Conservation (phyloP, 164 flowering plant species). For the Umbilicus rupestris region DNA sequence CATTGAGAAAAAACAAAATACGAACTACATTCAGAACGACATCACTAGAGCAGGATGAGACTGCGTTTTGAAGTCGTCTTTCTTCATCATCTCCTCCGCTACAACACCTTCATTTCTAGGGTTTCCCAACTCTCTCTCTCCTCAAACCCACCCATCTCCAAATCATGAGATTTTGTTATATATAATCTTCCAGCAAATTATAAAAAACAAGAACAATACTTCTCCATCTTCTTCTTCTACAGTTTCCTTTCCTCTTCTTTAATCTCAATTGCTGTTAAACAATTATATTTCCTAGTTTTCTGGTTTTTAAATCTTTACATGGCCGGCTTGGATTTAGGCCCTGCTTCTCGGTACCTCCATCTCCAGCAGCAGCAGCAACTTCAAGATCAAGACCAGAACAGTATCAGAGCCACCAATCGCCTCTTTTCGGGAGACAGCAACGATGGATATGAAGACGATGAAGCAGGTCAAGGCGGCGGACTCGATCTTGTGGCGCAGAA, state of each 20-base stretch:
- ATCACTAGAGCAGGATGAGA: not conserved
- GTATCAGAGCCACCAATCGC: not conserved
- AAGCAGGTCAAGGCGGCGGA: constrained; percentile 19
- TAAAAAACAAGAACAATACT: not conserved
- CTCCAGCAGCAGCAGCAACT: constrained; percentile 32
- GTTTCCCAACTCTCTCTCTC: not conserved
- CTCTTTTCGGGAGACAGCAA: constrained; percentile 23
- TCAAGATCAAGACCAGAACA: not conserved
- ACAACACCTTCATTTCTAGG: constrained; percentile 4
- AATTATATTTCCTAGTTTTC: constrained; percentile 17
- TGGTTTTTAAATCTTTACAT: constrained; percentile 26
- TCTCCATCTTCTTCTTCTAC: not conserved
- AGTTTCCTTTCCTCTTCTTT: constrained; percentile 8
- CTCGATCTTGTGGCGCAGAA: constrained; percentile 26
- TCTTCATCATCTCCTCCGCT: not conserved
- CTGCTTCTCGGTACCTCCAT: constrained; percentile 46
- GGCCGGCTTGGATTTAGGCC: constrained; percentile 84
- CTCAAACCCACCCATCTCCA: constrained; percentile 4
- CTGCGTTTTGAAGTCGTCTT: constrained; percentile 5
- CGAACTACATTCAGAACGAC: not conserved
- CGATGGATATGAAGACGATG: constrained; percentile 13
- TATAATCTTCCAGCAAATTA: constrained; percentile 1
- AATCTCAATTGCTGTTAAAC: constrained; percentile 5
- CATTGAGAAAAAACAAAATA: not conserved
- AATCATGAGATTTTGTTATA: constrained; percentile 9